Evolutionary conservation across 2,329 filamentous ascomycete species (phyloP).

Genomic region (Thelonectria discophora): DNA sequence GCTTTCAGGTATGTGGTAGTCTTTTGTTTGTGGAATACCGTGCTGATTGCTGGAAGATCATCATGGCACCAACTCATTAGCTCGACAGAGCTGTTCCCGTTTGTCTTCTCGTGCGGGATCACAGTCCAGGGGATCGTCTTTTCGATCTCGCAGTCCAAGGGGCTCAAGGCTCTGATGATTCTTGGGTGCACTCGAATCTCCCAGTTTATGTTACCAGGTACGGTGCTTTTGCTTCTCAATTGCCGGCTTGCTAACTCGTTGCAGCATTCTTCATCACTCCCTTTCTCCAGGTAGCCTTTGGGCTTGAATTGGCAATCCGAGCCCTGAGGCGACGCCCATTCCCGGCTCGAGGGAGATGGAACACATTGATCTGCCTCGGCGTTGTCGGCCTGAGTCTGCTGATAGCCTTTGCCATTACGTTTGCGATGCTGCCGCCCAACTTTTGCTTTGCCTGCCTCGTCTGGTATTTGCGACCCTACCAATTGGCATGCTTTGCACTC

Average conservation of each 20-base stretch:
- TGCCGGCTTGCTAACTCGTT: slow-evolving; percentile 36
- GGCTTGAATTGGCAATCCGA: slow-evolving; percentile 67
- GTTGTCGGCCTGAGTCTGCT: slow-evolving; percentile 61
- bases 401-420: slow-evolving; percentile 66
- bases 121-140: slow-evolving; percentile 67
- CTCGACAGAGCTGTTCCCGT: slow-evolving; percentile 61
- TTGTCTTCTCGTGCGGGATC: slow-evolving; percentile 66
- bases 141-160: slow-evolving; percentile 64
- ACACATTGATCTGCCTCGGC: slow-evolving; percentile 64
- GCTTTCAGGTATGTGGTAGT: slow-evolving; percentile 51
- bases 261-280: slow-evolving; percentile 71
- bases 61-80: slow-evolving; percentile 55
- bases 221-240: slow-evolving; percentile 24
- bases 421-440: slow-evolving; percentile 63
- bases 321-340: slow-evolving; percentile 65
- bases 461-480: slow-evolving; percentile 71
- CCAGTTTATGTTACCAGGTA: slow-evolving; percentile 69
- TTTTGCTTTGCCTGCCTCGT: slow-evolving; percentile 74
- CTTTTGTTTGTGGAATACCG: not conserved
- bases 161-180: slow-evolving; percentile 60
- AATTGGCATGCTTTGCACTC: slow-evolving; percentile 64
- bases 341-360: slow-evolving; percentile 66
- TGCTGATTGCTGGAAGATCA: slow-evolving; percentile 42
- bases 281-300: slow-evolving; percentile 72
- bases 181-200: slow-evolving; percentile 63